Evolutionary conservation across 148 eudicot species (phyloP), one percentile per base, ranked within the genome.

Genomic region (Amaranthus cruentus): DNA sequence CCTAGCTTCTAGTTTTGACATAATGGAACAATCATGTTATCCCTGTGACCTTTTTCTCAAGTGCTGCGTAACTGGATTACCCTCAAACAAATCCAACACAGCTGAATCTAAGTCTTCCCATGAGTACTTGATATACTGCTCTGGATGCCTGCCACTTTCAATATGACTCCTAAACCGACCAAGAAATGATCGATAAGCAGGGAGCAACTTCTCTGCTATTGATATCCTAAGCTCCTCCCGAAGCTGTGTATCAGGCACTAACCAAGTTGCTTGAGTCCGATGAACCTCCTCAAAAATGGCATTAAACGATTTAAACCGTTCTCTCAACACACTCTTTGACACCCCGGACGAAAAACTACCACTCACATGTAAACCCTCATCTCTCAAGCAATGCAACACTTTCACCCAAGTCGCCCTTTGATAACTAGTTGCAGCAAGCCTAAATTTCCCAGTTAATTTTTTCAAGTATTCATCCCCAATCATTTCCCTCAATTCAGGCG

Each of bases 231-330:
- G 83, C 78, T 92, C 97, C 70, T 92, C 97, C 0, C 90, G 80
- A 4, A 92, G 91, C 84, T 92, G 96, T 5, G 75, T 72, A 68
- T 92, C 93, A 0, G 96, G 93, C 51, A 92, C 75, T 47, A 87
- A 65, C 97, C 97, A 92, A 4, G 71, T 78, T 3, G 96, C 80
- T 43, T 90, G 97, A 64, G 86, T 88, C 81, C 88, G 80, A 68
- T 90, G 96, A 62, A 92, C 91, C 84, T 92, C 97, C 71, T 92
- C 97, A 77, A 92, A 87, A 76, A 75, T 87, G 47, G 96, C 82
- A 70, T 92, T 92, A 55, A 92, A 92, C 28, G 88, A 60, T 84
- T 90, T 90, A 55, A 92, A 90, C 71, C 96, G 84, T 79, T 92
- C 96, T 76, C 89, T 90, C 66, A 92, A 75, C 68, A 85, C 90